Evolutionary conservation across 1,284 basidiomycete genomes (phyloP), one percentile per base, ranked within the genome.

Genomic region (Agroathelia rolfsii): DNA sequence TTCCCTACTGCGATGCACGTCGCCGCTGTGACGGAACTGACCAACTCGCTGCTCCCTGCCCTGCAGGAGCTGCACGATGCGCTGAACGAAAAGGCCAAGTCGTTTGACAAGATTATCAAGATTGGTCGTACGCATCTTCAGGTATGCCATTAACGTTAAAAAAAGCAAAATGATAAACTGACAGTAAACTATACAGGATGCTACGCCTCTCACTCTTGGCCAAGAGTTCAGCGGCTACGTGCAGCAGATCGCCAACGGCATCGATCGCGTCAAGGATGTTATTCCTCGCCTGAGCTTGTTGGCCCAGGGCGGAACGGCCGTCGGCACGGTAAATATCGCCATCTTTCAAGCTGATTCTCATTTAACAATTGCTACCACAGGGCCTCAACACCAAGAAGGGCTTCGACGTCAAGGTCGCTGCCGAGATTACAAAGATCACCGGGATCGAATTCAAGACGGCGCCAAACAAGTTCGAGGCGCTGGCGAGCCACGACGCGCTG

Each of bases 1-100:
- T 99, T 98, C 75, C 95, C 95, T 12, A 98, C 95, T 17, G 95
- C 85, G 9, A 99, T 99, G 95, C 95, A 99, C 61, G 78, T 99
- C 39, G 89, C 95, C 29, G 88, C 92, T 28, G 93, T 96, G 29
- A 79, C 78, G 22, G 92, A 98, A 61, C 76, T 98, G 51, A 73
- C 74, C 52, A 61, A 72, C 29, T 70, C 72, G 26, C 72, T 99
- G 34, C 56, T 99, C 39, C 95, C 95, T 23, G 89, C 93, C 14
- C 64, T 99, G 23, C 70, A 69, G 31, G 80, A 84, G 51, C 75
- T 99, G 30, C 77, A 78, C 30, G 77, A 84, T 51, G 92, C 86
- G 4, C 66, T 99, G 32, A 75, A 83, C 37, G 74, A 64, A 35
- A 99, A 97, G 64, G 65, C 76, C 23, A 76, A 81, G 47, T 68